These are phyloP conservation scores for Rhodotorula toruloides DNA, from an alignment of 768 basidiomycete species.

Conservation along the genomic window DNA sequence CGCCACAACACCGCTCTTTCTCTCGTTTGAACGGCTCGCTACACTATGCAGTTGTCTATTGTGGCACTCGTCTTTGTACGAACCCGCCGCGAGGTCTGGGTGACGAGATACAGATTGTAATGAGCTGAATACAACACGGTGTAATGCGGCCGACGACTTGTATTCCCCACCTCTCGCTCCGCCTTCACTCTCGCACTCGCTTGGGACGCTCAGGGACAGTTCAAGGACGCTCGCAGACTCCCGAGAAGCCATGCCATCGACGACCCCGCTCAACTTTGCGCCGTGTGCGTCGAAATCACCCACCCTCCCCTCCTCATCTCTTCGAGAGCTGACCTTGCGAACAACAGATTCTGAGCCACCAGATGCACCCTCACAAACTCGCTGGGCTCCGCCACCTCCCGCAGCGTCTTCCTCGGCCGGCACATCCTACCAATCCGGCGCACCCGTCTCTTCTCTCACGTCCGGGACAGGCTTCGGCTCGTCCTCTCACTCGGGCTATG, in stretches of 20 bases:
- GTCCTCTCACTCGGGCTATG: background rate
- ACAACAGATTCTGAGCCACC: conserved; percentile 18
- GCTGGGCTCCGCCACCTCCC: background rate
- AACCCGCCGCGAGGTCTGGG: too few relatives aligned
- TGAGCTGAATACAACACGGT: too few relatives aligned
- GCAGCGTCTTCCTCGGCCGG: background rate
- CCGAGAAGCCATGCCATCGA: background rate
- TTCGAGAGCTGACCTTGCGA: too few relatives aligned
- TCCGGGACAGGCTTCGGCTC: conserved; percentile 9
- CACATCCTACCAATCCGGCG: conserved; percentile 26
- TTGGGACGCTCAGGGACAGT: background rate
- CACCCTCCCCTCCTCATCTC: background rate
- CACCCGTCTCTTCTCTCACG: conserved; percentile 14
- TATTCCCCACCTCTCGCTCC: too few relatives aligned
- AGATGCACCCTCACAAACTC: background rate
- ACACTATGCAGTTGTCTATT: too few relatives aligned
- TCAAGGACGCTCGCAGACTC: background rate
- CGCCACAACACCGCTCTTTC: too few relatives aligned
- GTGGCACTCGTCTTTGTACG: too few relatives aligned
- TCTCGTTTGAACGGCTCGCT: too few relatives aligned
- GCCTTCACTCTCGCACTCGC: background rate
- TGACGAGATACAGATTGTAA: too few relatives aligned
- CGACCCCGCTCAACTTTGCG: conserved; percentile 31
- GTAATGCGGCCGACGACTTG: too few relatives aligned
- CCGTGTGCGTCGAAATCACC: conserved; percentile 13